Base-by-base conservation (phyloP, 331 rosid genomes). In the Malus hybrid region DNA sequence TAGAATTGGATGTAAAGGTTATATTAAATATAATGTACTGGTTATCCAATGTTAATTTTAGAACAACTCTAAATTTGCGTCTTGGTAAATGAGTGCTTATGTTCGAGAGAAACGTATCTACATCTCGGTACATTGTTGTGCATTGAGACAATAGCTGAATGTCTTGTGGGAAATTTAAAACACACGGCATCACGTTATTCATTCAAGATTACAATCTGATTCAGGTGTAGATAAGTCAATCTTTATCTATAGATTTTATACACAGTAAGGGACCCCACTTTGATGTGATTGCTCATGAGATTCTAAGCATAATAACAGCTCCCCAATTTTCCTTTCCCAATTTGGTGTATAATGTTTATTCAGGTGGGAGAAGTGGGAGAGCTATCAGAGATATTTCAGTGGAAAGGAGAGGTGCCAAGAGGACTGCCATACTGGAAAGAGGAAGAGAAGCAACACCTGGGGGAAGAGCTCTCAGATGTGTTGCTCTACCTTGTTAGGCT, bases 401-500 rank as follows among this genome's bases (percentile, higher is more conserved):
- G 91, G 91, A 85, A 79, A 71, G 91, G 91, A 5, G 91, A 87
- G 73, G 91, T 87, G 46, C 84, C 87, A 10, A 87, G 72, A 48
- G 91, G 91, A 0, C 83, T 87, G 22, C 87, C 89, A 12, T 86
- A 69, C 19, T 85, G 87, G 89, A 71, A 83, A 71, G 91, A 85
- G 39, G 86, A 90, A 16, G 96, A 90, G 56, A 90, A 87, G 14
- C 80, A 69, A 18, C 96, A 90, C 79, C 83, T 90, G 55, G 96
- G 96, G 1, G 96, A 90, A 79, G 96, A 90, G 84, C 91, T 90
- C 34, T 90, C 96, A 19, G 96, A 90, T 79, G 96, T 90, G 5
- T 73, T 90, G 83, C 89, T 90, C 42, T 90, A 90, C 76, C 90
- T 90, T 34, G 85, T 90, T 3, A 83, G 93, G 81, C 91, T 90